These are phyloP conservation scores for Ogataea philodendri DNA, from an alignment of 805 yeast species.

Conservation along the genomic window DNA sequence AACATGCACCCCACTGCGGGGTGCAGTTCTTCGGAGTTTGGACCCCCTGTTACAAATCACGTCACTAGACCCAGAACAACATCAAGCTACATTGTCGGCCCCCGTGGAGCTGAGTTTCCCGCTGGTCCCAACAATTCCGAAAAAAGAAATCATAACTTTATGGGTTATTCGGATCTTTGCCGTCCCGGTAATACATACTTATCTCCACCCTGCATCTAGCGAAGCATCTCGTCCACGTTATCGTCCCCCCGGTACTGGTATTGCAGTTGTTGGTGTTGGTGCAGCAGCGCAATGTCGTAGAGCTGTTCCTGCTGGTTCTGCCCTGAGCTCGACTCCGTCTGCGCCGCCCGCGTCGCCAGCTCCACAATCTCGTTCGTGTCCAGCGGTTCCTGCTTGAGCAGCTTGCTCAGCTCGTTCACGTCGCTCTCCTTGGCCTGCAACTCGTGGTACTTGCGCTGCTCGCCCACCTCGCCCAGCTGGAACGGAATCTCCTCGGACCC, in stretches of 20 bases:
- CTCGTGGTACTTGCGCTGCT: conserved; percentile 17
- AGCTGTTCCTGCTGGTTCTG: conserved; percentile 17
- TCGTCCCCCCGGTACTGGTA: conserved; percentile 19
- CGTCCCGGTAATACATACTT: too few species aligned
- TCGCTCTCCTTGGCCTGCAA: conserved; percentile 22
- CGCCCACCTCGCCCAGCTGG: conserved; percentile 14
- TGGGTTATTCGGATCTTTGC: too few species aligned
- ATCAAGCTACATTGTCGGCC: too few species aligned
- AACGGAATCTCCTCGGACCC: conserved; percentile 18
- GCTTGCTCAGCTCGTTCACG: conserved; percentile 21
- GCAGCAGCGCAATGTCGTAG: conserved; percentile 21
- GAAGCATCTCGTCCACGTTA: conserved; percentile 25
- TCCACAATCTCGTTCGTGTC: conserved; percentile 26
- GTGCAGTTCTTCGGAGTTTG: not conserved
- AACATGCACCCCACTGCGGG: conserved; percentile 5
- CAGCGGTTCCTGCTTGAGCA: conserved; percentile 23
- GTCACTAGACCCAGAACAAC: too few species aligned
- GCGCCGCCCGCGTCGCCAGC: conserved; percentile 27
- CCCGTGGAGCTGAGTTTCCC: too few species aligned
- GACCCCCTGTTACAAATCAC: conserved; percentile 2
- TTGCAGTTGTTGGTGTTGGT: conserved; percentile 21
- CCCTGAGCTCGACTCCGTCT: conserved; percentile 12
- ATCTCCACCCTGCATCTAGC: conserved; percentile 6
- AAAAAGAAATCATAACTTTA: too few species aligned
- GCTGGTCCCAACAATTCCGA: conserved; percentile 4